Conservation (phyloP, 164 flowering plant genomes). For the Chloranthus sessilifolius region DNA sequence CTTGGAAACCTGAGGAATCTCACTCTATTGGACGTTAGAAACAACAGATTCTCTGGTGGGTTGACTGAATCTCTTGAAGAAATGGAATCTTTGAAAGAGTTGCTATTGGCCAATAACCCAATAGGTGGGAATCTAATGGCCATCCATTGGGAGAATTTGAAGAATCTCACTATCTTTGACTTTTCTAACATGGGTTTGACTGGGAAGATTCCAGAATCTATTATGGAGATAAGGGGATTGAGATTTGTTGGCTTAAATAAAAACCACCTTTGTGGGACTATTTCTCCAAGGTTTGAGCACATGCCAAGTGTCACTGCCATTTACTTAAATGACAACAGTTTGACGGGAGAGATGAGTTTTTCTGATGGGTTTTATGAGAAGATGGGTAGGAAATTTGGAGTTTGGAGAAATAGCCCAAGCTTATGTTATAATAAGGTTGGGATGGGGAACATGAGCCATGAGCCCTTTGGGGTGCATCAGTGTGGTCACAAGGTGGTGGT, state of each 20-base stretch:
- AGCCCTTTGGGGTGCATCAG: conserved; percentile 31
- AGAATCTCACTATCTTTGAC: conserved; percentile 49
- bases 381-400: conserved; percentile 72
- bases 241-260: conserved; percentile 69
- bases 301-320: conserved; percentile 51
- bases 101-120: conserved; percentile 68
- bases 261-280: conserved; percentile 64
- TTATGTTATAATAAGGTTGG: conserved; percentile 46
- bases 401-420: conserved; percentile 64
- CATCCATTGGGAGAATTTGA: conserved; percentile 46
- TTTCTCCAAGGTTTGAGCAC: conserved; percentile 45
- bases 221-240: conserved; percentile 41
- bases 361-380: conserved; percentile 47
- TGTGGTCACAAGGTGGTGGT: conserved; percentile 31
- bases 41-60: conserved; percentile 68
- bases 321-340: conserved; percentile 63
- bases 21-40: conserved; percentile 72
- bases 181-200: conserved; percentile 51
- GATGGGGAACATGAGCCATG: conserved; percentile 11
- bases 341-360: conserved; percentile 65
- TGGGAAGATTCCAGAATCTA: conserved; percentile 62
- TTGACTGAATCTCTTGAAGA: conserved; percentile 43
- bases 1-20: conserved; percentile 52
- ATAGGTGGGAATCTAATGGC: conserved; percentile 51
- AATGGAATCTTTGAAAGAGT: conserved; percentile 54